Base-by-base conservation (phyloP, 2,329 filamentous ascomycete species). In the Ascocoryne sarcoides region DNA sequence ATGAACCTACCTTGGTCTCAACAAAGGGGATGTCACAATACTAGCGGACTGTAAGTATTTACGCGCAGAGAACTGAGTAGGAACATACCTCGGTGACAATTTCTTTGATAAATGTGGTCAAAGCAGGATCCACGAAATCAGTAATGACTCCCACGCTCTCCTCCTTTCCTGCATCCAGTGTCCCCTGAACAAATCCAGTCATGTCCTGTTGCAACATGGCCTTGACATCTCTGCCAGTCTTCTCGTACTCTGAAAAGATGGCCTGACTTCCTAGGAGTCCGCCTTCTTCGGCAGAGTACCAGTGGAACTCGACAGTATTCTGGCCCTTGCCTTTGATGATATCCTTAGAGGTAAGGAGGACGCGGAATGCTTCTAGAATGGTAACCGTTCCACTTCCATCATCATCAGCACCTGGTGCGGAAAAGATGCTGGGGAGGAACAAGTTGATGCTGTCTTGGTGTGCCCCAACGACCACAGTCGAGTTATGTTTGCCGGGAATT, bases 201-300 rank as follows among this genome's bases (percentile, higher is more conserved):
- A 96, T 96, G 63, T 96, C 90, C 65, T 96, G 90, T 67, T 96
- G 90, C 40, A 96, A 75, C 92, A 96, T 96, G 23, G 90, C 90
- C 66, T 90, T 93, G 62, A 96, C 73, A 50, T 90, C 79, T 18
- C 81, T 75, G 21, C 74, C 72, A 16, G 75, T 64, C 60, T 80
- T 77, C 63, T 84, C 80, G 58, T 96, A 96, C 5, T 75, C 67
- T 37, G 75, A 72, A 69, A 95, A 96, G 61, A 96, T 84, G 40
- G 84, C 89, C 62, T 95, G 88, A 55, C 83, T 90, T 44, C 88
- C 88, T 3, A 94, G 73, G 33, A 95, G 70, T 23, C 89, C 88
- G 37, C 82, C 87, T 62, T 95, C 88, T 61, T 95, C 88, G 9
- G 86, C 88, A 32, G 81, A 85, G 67, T 94, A 95, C 87, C 87